A percentile compares a stretch with the other conserved stretches of the same genome.
phyloP scores from a whole-genome alignment of 176 grass and related monocot species.

The Zoysia japonica region DNA sequence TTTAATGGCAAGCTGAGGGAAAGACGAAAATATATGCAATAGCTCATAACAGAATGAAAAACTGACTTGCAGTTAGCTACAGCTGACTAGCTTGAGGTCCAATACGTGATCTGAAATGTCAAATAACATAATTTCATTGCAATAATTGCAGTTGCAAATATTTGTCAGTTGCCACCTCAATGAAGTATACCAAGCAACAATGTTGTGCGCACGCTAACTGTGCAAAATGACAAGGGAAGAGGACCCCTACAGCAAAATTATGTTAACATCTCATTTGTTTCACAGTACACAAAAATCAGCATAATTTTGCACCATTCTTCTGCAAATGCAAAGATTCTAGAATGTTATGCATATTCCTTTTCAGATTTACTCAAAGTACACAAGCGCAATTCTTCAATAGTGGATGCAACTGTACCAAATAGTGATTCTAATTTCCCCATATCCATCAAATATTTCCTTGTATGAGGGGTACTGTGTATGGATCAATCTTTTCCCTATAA shows the following conservation, averaged over 20 bases:
- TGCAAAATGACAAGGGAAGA: neutral
- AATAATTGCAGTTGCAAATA: slow-evolving; percentile 4
- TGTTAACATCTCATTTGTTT: neutral
- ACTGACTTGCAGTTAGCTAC: neutral
- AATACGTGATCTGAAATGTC: neutral
- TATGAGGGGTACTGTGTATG: neutral
- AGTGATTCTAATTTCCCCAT: neutral
- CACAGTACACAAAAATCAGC: neutral
- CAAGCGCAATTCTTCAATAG: neutral
- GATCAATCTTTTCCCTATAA: too few species aligned
- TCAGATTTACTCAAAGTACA: neutral
- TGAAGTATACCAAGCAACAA: neutral
- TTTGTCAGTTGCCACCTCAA: slow-evolving; percentile 4
- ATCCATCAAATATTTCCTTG: neutral
- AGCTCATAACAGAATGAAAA: neutral
- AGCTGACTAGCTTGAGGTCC: neutral
- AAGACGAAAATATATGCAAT: neutral
- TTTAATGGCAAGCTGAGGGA: neutral
- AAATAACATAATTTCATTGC: neutral
- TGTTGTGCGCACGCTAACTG: neutral
- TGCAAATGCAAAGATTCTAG: neutral
- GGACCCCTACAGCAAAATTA: neutral
- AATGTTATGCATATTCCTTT: neutral
- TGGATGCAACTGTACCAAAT: neutral
- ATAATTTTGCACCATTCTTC: neutral